These are phyloP conservation scores for Passiflora organensis DNA, from an alignment of 345 rosid species.

Conservation along the genomic window DNA sequence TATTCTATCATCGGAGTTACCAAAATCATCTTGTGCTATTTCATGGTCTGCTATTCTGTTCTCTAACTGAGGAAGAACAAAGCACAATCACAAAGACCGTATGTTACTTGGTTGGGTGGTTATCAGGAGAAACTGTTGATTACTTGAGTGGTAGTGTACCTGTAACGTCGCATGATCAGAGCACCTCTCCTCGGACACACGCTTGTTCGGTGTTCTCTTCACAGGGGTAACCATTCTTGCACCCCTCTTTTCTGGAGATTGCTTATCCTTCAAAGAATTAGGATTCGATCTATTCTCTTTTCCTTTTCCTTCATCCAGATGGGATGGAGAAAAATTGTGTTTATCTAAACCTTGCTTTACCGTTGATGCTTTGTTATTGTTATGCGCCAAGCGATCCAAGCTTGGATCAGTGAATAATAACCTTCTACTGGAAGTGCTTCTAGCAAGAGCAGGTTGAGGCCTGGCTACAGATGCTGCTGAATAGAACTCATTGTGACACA, in stretches of 20 bases:
- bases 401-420: constrained; percentile 39
- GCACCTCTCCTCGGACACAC: constrained; percentile 28
- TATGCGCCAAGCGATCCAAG: constrained; percentile 27
- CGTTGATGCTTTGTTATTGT: constrained; percentile 29
- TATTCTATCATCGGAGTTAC: constrained; percentile 34
- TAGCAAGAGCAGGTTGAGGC: constrained; percentile 51
- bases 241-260: constrained; percentile 48
- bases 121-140: neutral
- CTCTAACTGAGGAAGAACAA: constrained; percentile 50
- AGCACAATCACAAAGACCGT: constrained; percentile 7
- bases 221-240: constrained; percentile 43
- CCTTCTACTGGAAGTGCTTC: constrained; percentile 66
- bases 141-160: constrained; percentile 14
- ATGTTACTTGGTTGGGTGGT: neutral
- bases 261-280: constrained; percentile 50
- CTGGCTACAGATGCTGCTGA: constrained; percentile 31
- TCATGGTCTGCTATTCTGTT: constrained; percentile 56
- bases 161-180: constrained; percentile 31
- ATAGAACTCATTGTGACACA: constrained; percentile 54
- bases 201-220: constrained; percentile 35
- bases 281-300: constrained; percentile 59
- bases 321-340: constrained; percentile 26
- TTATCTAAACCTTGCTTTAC: constrained; percentile 41
- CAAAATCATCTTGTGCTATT: constrained; percentile 48
- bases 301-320: constrained; percentile 37